phyloP scores from a whole-genome alignment of 305 asterid genomes.

The Solanum hybrid region DNA sequence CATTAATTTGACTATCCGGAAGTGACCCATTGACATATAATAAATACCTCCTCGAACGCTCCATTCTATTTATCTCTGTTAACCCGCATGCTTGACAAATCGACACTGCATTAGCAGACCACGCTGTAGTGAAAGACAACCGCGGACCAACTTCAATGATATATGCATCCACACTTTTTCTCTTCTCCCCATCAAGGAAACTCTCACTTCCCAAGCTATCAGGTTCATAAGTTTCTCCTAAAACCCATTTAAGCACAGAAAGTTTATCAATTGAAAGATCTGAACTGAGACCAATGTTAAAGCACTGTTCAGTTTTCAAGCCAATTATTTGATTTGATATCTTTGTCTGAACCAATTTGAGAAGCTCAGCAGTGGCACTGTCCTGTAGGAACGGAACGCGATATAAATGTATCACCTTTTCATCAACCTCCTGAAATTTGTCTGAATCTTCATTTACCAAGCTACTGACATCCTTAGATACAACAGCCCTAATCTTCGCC shows the following conservation, averaged over 20 bases:
- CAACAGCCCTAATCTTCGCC: conserved; percentile 39
- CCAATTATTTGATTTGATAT: conserved; percentile 51
- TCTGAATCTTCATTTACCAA: conserved; percentile 15
- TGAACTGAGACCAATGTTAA: conserved; percentile 58
- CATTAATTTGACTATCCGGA: conserved; percentile 48
- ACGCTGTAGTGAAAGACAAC: conserved; percentile 84
- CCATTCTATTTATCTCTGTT: conserved; percentile 64
- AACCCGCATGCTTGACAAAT: conserved; percentile 81
- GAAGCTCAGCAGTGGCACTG: conserved; percentile 63
- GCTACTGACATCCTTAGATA: conserved; percentile 33
- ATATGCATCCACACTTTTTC: conserved; percentile 19
- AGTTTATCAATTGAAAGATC: conserved; percentile 45
- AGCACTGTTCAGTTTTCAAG: conserved; percentile 78
- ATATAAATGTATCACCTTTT: conserved; percentile 55
- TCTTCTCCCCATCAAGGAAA: conserved; percentile 35
- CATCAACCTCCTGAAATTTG: conserved; percentile 14
- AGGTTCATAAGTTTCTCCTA: conserved; percentile 86
- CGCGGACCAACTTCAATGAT: conserved; percentile 92
- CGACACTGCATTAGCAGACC: conserved; percentile 95
- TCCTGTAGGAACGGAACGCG: conserved; percentile 55
- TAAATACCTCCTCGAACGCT: conserved; percentile 79
- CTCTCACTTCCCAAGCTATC: conserved; percentile 55
- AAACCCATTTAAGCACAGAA: conserved; percentile 67
- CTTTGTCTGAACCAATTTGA: conserved; percentile 45
- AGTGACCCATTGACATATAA: conserved; percentile 37